phyloP scores from a whole-genome alignment of 2,329 filamentous ascomycete species.

The Epichloe festucae region DNA sequence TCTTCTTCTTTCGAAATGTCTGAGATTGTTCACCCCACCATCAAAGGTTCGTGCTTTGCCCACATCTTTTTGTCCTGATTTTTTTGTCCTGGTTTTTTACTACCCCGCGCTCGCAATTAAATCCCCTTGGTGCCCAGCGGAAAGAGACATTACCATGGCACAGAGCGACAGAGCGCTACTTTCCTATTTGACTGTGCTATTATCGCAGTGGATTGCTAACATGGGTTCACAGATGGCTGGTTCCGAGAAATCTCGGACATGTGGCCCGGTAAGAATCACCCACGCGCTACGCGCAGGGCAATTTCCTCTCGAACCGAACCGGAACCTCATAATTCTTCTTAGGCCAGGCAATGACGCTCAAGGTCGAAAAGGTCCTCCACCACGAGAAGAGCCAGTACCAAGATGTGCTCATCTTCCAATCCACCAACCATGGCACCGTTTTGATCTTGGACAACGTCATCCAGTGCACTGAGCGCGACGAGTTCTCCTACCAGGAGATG shows the following conservation, averaged over 20 bases:
- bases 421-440: slow-evolving; percentile 89
- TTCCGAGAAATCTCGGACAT: slow-evolving; percentile 98
- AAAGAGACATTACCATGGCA: background rate
- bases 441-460: slow-evolving; percentile 98
- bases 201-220: background rate
- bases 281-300: background rate
- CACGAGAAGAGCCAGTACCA: slow-evolving; percentile 99
- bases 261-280: slow-evolving; percentile 58
- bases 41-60: slow-evolving; percentile 39
- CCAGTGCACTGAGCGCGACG: slow-evolving; percentile 95
- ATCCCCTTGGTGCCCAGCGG: background rate
- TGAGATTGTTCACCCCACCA: slow-evolving; percentile 61
- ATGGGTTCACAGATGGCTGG: slow-evolving; percentile 70
- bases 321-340: slow-evolving; percentile 5
- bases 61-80: background rate
- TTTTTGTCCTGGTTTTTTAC: background rate
- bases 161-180: background rate
- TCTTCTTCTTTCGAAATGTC: slow-evolving; percentile 35
- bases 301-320: background rate
- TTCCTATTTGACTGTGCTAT: no score
- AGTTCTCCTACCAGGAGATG: slow-evolving; percentile 99
- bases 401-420: slow-evolving; percentile 98
- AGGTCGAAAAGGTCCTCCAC: slow-evolving; percentile 94
- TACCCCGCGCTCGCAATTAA: slow-evolving; percentile 1
- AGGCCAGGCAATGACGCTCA: slow-evolving; percentile 96